These are phyloP conservation scores for Solanum peruvianum DNA, from an alignment of 257 asterid species.

Conservation along the genomic window DNA sequence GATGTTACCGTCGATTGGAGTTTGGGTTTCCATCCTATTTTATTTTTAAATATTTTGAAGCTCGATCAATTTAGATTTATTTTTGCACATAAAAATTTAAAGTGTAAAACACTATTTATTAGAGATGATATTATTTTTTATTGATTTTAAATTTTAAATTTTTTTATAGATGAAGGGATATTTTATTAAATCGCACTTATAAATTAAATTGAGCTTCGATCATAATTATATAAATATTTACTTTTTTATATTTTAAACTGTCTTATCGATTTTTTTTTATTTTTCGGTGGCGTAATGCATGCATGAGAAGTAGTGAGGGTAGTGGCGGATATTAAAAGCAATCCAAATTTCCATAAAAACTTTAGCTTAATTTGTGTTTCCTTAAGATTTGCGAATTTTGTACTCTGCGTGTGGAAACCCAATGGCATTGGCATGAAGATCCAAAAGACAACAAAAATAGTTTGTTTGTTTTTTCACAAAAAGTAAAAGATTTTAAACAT, in stretches of 20 bases:
- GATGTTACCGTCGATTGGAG: not conserved
- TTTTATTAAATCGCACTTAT: no score
- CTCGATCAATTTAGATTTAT: not conserved
- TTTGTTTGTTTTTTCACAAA: not conserved
- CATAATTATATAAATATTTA: rapidly evolving
- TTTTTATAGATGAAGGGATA: not conserved
- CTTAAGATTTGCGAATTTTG: slow-evolving; percentile 33
- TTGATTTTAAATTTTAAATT: not conserved
- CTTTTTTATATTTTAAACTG: no score
- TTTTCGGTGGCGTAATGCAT: not conserved
- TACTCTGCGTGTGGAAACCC: slow-evolving; percentile 7
- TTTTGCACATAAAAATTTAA: not conserved
- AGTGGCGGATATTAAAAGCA: slow-evolving; percentile 13
- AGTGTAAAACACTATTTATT: rapidly evolving
- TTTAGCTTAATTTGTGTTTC: slow-evolving; percentile 21
- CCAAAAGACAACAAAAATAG: not conserved
- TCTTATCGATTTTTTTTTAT: no score
- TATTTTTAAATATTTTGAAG: not conserved
- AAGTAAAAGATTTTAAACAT: not conserved
- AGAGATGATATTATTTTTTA: not conserved
- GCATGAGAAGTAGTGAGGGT: not conserved
- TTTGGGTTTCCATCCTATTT: not conserved
- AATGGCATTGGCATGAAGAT: not conserved
- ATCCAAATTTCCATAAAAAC: slow-evolving; percentile 5
- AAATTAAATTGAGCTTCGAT: rapidly evolving